A percentile compares a stretch with the other conserved stretches of the same genome.
Evolutionary conservation across 768 basidiomycete genomes (phyloP).

Genomic region (Serpula lacrymans): DNA sequence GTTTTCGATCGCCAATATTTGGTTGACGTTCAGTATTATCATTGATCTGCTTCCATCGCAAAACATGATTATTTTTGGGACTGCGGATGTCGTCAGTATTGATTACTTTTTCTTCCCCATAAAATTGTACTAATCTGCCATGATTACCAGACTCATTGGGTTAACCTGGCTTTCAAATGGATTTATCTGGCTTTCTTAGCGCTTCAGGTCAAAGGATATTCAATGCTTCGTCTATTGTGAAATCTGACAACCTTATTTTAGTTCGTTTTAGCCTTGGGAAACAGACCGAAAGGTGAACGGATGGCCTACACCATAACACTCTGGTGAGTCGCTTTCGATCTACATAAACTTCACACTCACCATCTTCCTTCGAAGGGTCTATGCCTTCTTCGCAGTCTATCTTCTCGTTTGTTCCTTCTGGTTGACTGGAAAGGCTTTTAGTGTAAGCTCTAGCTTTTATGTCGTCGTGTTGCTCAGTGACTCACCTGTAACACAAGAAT

Average conservation of each 20-base stretch:
- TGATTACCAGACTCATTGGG: constrained; percentile 73
- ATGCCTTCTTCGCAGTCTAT: constrained; percentile 79
- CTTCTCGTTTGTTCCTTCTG: constrained; percentile 84
- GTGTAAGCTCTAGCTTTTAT: constrained; percentile 37
- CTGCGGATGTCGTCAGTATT: constrained; percentile 56
- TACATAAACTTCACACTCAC: background rate
- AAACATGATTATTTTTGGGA: constrained; percentile 67
- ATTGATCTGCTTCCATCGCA: constrained; percentile 75
- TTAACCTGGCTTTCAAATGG: constrained; percentile 82
- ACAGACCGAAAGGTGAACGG: constrained; percentile 87
- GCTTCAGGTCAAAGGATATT: constrained; percentile 54
- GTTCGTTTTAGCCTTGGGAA: constrained; percentile 73
- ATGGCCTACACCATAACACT: constrained; percentile 66
- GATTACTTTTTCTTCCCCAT: background rate
- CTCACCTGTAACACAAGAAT: constrained; percentile 30
- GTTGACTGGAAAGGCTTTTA: constrained; percentile 78
- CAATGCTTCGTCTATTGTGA: background rate
- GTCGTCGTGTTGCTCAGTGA: background rate
- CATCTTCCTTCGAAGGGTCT: constrained; percentile 54
- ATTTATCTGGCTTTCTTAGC: constrained; percentile 82
- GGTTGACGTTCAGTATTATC: constrained; percentile 95
- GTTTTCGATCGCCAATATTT: constrained; percentile 90
- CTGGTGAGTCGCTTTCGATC: constrained; percentile 42
- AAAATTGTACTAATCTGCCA: constrained; percentile 1
- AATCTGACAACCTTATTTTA: constrained; percentile 18